phyloP scores from a whole-genome alignment of 306 rosid genomes.

The Citrullus colocynthis region DNA sequence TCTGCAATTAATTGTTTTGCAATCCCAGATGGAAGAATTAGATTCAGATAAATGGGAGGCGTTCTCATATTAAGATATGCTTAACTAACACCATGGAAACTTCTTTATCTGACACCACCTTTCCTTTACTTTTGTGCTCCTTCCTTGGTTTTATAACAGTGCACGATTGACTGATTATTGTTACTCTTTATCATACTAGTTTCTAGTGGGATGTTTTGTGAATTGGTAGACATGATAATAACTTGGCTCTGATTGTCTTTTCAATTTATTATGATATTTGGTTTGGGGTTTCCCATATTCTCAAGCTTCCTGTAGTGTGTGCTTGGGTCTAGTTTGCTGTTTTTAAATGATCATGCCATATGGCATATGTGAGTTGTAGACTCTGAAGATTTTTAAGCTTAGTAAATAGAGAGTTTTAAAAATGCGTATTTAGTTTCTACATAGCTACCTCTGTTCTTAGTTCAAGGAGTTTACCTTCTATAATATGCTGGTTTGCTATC shows the following conservation, averaged over 20 bases:
- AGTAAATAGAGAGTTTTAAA: background rate
- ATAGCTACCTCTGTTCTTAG: background rate
- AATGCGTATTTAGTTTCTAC: background rate
- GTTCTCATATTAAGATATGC: background rate
- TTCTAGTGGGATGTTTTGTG: background rate
- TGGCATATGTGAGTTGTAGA: background rate
- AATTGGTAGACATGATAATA: background rate
- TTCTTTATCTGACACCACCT: background rate
- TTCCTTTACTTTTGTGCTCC: background rate
- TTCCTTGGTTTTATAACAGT: background rate
- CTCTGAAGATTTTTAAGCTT: background rate
- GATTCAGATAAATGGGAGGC: background rate
- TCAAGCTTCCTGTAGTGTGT: background rate
- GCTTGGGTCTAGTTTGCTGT: background rate
- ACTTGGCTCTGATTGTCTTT: background rate
- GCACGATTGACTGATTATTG: background rate
- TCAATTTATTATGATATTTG: background rate
- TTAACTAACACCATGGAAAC: background rate
- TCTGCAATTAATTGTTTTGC: background rate
- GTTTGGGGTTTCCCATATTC: background rate
- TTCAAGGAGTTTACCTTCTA: background rate
- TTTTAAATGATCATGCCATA: background rate
- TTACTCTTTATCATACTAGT: background rate
- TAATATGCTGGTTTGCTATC: conserved; percentile 1
- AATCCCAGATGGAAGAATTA: background rate